Evolutionary conservation across 169 alveolate species (phyloP), one percentile per base, ranked within the genome.

Genomic region (Eimeria necatrix): DNA sequence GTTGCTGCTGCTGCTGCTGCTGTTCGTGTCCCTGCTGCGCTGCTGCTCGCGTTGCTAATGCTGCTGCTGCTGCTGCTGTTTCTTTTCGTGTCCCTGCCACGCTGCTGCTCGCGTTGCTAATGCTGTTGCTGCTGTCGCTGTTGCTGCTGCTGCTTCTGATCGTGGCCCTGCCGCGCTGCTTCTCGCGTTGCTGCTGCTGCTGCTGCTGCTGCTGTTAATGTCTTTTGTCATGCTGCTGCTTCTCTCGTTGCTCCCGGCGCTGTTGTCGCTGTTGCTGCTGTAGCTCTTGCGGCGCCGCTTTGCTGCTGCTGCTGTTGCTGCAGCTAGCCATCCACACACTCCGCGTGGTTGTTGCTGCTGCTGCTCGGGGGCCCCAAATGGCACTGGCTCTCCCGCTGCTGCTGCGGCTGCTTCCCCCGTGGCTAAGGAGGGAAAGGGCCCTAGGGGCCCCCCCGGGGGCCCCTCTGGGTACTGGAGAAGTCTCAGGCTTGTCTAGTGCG

Each of bases 21-120:
- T 14, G 64, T 56, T 8, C 20, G 20, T 56, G 20, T 56, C 20
- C 64, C 76, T 9, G 14, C 41, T 64, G 26, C 26, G 76, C 76
- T 64, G 5, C 76, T 14, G 8, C 41, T 64, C 9, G 76, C 76
- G 41, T 24, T 9, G 76, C 41, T 64, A 5, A 5, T 24, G 26
- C 76, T 64, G 76, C 76, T 64, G 76, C 76, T 64, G 76, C 76
- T 8, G 9, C 76, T 64, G 76, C 76, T 14, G 20, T 56, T 14
- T 56, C 64, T 56, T 56, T 56, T 56, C 64, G n/a, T n/a, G n/a
- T n/a, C n/a, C n/a, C n/a, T n/a, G n/a, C n/a, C n/a, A n/a, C n/a
- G n/a, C n/a, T n/a, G n/a, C n/a, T n/a, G n/a, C n/a, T n/a, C n/a
- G n/a, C n/a, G n/a, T n/a, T n/a, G n/a, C n/a, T n/a, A n/a, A n/a